Evolutionary conservation across 2,329 filamentous ascomycete genomes (phyloP).

Genomic region (Pestalotiopsis sp.): DNA sequence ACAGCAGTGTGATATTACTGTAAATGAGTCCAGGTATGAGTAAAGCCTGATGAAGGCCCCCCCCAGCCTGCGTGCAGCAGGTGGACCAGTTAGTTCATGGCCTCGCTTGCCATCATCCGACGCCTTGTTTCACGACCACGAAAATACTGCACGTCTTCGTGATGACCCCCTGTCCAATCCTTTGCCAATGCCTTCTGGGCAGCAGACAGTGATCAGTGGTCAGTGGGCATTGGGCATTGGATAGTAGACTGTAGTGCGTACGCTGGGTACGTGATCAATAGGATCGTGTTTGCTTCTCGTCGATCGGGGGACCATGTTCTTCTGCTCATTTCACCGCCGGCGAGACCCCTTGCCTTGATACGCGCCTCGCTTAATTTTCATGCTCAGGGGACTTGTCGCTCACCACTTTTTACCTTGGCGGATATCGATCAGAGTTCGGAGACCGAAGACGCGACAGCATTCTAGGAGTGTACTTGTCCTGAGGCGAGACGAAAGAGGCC

Average conservation of each 20-base stretch:
- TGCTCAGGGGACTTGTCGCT: not conserved
- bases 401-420: not conserved
- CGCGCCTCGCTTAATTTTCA: not conserved
- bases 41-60: not conserved
- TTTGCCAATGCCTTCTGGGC: not conserved
- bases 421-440: not conserved
- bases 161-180: too few species aligned
- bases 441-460: not conserved
- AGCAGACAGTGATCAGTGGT: not conserved
- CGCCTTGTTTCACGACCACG: not conserved
- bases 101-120: not conserved
- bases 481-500: not conserved
- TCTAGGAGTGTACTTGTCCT: too few species aligned
- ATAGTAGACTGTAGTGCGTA: too few species aligned
- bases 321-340: not conserved
- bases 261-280: too few species aligned
- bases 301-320: not conserved
- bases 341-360: not conserved
- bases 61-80: not conserved
- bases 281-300: not conserved
- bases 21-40: not conserved
- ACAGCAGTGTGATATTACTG: not conserved
- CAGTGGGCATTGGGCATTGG: not conserved
- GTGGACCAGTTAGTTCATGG: not conserved
- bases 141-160: too few species aligned